Base-by-base conservation (phyloP, 2,329 filamentous ascomycete species). In the Rachicladosporium sp. region DNA sequence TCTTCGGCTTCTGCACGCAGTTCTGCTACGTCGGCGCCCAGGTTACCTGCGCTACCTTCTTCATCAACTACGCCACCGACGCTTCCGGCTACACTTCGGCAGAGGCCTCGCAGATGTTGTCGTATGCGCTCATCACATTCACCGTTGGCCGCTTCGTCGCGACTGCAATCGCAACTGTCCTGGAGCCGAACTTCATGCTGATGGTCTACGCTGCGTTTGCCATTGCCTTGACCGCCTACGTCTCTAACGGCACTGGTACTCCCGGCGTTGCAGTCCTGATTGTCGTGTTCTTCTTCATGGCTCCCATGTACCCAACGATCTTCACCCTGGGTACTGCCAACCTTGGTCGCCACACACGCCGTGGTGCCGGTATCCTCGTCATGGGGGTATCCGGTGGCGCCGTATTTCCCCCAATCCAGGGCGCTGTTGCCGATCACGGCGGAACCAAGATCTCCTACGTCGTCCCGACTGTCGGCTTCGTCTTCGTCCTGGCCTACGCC, bases 401-500 rank as follows among this genome's bases (percentile, higher is more conserved):
- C 13, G 55, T 59, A 35, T 60, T 61, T 46, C 53, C 56, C n/a
- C 57, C 57, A 4, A 58, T 60, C 38, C 56, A 58, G 43, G 58
- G 56, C 40, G 59, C 57, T 37, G 54, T 66, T 33, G 63, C 62
- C 31, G 61, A 64, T 44, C 48, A 58, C 4, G 58, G 51, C 33
- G 52, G 48, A 39, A 67, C 61, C 19, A 49, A 61, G 4, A 63
- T 65, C 50, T 65, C 62, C 10, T 67, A 66, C 50, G 40, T 67
- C 15, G 63, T 67, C 1, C 64, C 65, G 4, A 52, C 66, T 10
- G 55, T 63, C 38, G 64, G 64, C 13, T 68, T 68, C 50, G 41
- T 61, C 29, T 59, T 62, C 33, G 65, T 60, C 10, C 50, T 61
- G 13, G 50, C 36, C n/a, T 61, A 59, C 49, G 54, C 53, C 31